Base-by-base conservation (phyloP, 1,139 yeast species). In the Debaryomycetaceae sp. region DNA sequence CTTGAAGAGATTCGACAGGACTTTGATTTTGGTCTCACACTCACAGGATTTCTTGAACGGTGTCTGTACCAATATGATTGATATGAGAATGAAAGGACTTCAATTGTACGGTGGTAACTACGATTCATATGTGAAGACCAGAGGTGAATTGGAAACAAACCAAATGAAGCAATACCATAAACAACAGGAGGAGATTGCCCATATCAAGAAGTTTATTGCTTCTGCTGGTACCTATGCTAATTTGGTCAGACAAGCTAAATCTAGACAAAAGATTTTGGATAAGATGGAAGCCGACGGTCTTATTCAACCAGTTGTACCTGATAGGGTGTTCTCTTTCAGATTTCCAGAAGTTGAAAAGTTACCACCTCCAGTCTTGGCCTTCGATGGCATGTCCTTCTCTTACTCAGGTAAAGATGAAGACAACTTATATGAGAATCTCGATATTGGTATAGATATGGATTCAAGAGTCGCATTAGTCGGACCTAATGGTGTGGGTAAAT, bases 261-360 rank as follows among this genome's bases (percentile, higher is more conserved):
- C 99, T 40, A 89, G 98, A 76, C 99, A 95, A 80, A 93, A 95
- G 85, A 95, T 93, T 66, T 80, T 93, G 71, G 99, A 93, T 74
- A 95, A 95, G 84, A 95, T 93, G 99, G 99, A 93, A 75, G 99
- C 99, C 57, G 99, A 93, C 67, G 99, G 99, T 65, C 81, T 93
- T 61, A 87, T 93, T 62, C 89, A 88, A 72, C 85, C 96, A 47
- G 99, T 95, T 54, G 91, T 83, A 48, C 87, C 88, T 43, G 99
- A 93, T 68, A 88, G 80, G 73, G 96, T 90, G 33, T 93, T 93
- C 70, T 82, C 95, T 3, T 93, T 93, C 81, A 80, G 87, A 63
- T 93, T 95, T 81, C 91, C 98, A 46, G 91, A 84, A 39, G 97
- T 93, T 51, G 99, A 93, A 69, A 90, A 95, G 78, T 80, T 93